phyloP scores from a whole-genome alignment of 2,329 filamentous ascomycete species.

The Beauveria asiatica region DNA sequence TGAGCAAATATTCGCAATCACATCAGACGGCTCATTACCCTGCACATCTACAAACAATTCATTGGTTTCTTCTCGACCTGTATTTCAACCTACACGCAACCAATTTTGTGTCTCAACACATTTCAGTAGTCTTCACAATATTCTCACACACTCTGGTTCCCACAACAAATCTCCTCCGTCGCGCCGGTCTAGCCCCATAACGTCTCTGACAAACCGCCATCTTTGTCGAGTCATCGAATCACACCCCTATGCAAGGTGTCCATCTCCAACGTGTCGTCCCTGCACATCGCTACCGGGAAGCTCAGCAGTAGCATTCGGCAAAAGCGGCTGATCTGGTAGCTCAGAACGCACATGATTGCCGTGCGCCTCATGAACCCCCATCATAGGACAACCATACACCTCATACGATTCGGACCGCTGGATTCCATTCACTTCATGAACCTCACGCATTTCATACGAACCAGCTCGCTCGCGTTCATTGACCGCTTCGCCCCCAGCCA shows the following conservation, averaged over 20 bases:
- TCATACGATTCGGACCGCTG: background rate
- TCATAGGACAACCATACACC: no score
- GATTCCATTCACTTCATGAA: background rate
- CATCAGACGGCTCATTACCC: background rate
- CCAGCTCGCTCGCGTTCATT: background rate
- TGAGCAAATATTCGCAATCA: background rate
- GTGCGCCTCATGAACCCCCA: background rate
- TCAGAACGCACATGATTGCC: background rate
- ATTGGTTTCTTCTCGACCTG: no score
- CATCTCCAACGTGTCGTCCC: background rate
- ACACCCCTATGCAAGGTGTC: background rate
- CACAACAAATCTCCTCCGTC: no score
- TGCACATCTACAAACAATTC: background rate
- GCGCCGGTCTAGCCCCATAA: no score
- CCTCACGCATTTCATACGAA: background rate
- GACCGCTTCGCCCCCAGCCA: background rate
- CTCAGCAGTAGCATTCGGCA: background rate
- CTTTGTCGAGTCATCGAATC: background rate
- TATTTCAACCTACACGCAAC: background rate
- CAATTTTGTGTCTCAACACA: no score
- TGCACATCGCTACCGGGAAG: background rate
- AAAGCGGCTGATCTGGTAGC: background rate
- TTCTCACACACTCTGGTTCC: no score
- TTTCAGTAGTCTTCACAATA: no score
- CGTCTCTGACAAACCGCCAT: background rate